Evolutionary conservation across 225 moss, liverwort and hornwort genomes (phyloP).

Genomic region (Physcomitrium patens): DNA sequence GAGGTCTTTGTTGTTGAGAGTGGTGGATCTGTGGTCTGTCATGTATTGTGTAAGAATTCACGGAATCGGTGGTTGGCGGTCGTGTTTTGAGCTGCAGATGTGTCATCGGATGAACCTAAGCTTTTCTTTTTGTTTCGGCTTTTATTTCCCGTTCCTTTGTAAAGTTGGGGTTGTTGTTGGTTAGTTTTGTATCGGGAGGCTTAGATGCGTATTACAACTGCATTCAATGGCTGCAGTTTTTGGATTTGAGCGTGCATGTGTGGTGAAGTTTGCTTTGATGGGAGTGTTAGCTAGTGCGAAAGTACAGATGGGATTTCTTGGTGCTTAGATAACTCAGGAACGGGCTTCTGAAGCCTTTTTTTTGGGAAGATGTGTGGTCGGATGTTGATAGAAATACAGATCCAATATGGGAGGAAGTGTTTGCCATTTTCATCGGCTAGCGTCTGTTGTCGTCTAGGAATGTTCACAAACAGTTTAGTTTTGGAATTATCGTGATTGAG

Average conservation of each 20-base stretch:
- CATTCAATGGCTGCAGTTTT: constrained; percentile 12
- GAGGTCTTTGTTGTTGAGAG: neutral
- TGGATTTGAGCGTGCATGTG: constrained; percentile 20
- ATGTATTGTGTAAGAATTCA: constrained; percentile 20
- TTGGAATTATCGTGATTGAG: neutral
- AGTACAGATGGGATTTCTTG: neutral
- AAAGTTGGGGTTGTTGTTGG: neutral
- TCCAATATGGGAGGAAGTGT: constrained; percentile 17
- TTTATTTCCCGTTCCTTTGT: neutral
- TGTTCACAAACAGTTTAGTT: neutral
- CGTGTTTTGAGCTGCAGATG: neutral
- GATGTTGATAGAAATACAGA: constrained; percentile 19
- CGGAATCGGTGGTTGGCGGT: neutral
- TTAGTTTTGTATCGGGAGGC: neutral
- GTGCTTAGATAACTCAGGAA: neutral
- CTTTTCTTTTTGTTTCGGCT: too few species aligned
- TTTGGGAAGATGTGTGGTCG: neutral
- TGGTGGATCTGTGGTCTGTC: neutral
- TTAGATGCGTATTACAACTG: neutral
- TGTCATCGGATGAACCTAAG: too few species aligned
- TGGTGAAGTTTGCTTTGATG: constrained; percentile 25
- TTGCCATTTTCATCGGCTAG: neutral
- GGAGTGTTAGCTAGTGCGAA: neutral
- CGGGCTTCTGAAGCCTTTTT: constrained; percentile 25
- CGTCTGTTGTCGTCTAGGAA: neutral